Evolutionary conservation across 2,329 filamentous ascomycete species (phyloP).

Genomic region (Scopulariopsis brevicaulis): DNA sequence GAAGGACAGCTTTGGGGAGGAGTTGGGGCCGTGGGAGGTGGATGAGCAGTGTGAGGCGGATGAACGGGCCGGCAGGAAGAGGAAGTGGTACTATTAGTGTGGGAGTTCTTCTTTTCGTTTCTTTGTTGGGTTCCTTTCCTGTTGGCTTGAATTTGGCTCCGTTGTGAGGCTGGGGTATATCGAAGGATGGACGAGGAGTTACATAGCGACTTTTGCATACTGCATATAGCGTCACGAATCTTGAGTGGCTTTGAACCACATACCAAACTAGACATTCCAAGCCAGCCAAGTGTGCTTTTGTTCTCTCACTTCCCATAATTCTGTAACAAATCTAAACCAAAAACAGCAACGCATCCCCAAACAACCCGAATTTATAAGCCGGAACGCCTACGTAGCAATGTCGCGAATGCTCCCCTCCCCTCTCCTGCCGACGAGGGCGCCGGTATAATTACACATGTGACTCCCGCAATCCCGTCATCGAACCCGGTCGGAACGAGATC

Average conservation of each 20-base stretch:
- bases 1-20: background rate
- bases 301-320: background rate
- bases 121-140: background rate
- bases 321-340: background rate
- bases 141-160: background rate
- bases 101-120: background rate
- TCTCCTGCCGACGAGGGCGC: constrained; percentile 4
- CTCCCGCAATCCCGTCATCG: background rate
- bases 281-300: background rate
- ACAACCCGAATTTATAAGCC: background rate
- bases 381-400: constrained; percentile 2
- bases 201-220: background rate
- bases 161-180: background rate
- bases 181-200: background rate
- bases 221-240: background rate
- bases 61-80: constrained; percentile 11
- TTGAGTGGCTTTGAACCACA: background rate
- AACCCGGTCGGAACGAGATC: no score
- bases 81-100: constrained; percentile 5
- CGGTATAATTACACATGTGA: constrained; percentile 6
- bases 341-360: background rate
- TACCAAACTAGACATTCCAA: background rate
- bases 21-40: background rate
- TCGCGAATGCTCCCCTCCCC: background rate
- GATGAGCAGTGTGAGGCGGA: background rate